phyloP scores from a whole-genome alignment of 1,139 yeast genomes.

The Candida glucosophila region DNA sequence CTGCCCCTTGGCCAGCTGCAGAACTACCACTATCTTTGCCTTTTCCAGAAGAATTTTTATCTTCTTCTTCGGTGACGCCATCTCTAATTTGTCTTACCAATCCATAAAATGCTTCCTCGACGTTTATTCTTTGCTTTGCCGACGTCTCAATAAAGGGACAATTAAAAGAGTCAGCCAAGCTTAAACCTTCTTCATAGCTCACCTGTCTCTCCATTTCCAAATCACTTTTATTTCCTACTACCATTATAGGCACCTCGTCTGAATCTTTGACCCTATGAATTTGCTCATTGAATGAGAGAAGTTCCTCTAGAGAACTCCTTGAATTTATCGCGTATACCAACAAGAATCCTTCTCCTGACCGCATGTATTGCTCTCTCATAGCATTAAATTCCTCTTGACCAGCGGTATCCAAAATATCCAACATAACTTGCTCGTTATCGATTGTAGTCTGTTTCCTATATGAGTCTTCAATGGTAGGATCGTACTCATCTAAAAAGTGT shows the following conservation, averaged over 20 bases:
- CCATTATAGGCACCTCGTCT: constrained; percentile 61
- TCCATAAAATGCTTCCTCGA: constrained; percentile 83
- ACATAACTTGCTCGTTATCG: constrained; percentile 41
- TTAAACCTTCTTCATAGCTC: constrained; percentile 72
- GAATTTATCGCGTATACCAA: constrained; percentile 81
- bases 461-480: constrained; percentile 91
- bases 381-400: constrained; percentile 98
- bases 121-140: constrained; percentile 89
- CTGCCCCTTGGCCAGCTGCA: constrained; percentile 6
- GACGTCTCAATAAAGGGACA: constrained; percentile 88
- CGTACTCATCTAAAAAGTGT: constrained; percentile 92
- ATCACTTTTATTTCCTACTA: constrained; percentile 63
- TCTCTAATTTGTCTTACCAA: constrained; percentile 66
- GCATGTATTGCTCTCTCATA: constrained; percentile 89
- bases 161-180: constrained; percentile 63
- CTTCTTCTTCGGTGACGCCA: too few species aligned
- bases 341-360: constrained; percentile 87
- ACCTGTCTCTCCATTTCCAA: constrained; percentile 70
- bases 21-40: constrained; percentile 9
- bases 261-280: constrained; percentile 79
- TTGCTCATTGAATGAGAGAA: constrained; percentile 72
- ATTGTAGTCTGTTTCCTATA: constrained; percentile 49
- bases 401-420: constrained; percentile 89
- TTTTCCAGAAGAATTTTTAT: constrained; percentile 4
- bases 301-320: constrained; percentile 70